These are phyloP conservation scores for Annulohypoxylon moriforme DNA, from an alignment of 495 filamentous ascomycete genomes.

Conservation along the genomic window DNA sequence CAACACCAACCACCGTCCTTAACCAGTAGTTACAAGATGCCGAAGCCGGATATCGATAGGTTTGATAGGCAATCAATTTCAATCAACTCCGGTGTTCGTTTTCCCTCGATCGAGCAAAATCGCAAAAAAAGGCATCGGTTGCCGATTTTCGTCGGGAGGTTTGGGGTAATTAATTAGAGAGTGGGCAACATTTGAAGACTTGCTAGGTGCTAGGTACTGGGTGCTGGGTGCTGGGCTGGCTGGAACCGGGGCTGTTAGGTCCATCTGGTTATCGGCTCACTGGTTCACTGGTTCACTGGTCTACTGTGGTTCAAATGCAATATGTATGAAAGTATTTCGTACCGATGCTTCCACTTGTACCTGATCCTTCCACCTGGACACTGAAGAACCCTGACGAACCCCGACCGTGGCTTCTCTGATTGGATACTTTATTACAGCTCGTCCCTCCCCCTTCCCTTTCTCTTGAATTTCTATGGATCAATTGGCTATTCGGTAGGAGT, in stretches of 20 bases:
- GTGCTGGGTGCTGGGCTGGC: too few species aligned
- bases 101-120: slow-evolving; percentile 5
- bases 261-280: not conserved
- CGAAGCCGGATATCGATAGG: slow-evolving; percentile 1
- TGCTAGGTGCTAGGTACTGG: not conserved
- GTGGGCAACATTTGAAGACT: not conserved
- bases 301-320: not conserved
- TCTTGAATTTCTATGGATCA: not conserved
- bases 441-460: slow-evolving; percentile 23
- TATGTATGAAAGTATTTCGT: slow-evolving; percentile 16
- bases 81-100: not conserved
- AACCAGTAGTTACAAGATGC: not conserved
- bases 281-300: not conserved
- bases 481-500: slow-evolving; percentile 24
- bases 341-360: not conserved
- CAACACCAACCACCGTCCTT: not conserved
- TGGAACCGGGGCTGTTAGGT: too few species aligned
- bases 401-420: slow-evolving; percentile 18
- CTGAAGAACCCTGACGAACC: too few species aligned
- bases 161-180: slow-evolving; percentile 17
- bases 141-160: slow-evolving; percentile 19
- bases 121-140: slow-evolving; percentile 17
- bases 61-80: not conserved
- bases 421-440: slow-evolving; percentile 25
- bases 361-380: not conserved